Conservation (phyloP, 2,329 filamentous ascomycete species). For the Mycogone perniciosa region DNA sequence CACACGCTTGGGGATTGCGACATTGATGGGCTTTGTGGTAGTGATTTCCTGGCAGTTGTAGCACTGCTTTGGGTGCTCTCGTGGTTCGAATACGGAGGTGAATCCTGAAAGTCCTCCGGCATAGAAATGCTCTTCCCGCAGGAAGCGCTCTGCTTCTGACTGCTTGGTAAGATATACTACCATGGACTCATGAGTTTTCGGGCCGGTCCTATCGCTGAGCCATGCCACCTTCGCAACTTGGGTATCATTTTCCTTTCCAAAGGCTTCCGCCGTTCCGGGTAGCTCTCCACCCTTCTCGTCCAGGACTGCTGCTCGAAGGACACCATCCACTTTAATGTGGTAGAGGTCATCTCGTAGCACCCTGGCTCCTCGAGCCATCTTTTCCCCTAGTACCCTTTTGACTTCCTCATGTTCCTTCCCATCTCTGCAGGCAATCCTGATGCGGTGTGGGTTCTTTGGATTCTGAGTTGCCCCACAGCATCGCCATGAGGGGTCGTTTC, state of each 20-base stretch:
- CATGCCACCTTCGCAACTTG: constrained; percentile 19
- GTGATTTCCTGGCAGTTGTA: constrained; percentile 25
- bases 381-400: no score
- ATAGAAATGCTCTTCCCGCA: constrained; percentile 19
- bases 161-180: constrained; percentile 18
- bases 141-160: constrained; percentile 15
- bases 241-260: constrained; percentile 20
- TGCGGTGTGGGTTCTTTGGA: not conserved
- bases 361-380: no score
- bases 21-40: constrained; percentile 23
- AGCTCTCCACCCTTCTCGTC: constrained; percentile 16
- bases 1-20: constrained; percentile 18
- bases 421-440: not conserved
- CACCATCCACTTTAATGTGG: constrained; percentile 21
- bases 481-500: not conserved
- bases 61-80: constrained; percentile 20
- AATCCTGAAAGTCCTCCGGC: constrained; percentile 17
- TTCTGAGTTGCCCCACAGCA: not conserved
- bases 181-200: constrained; percentile 23
- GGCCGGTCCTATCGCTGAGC: constrained; percentile 20
- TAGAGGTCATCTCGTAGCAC: constrained; percentile 18
- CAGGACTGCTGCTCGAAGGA: constrained; percentile 17
- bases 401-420: not conserved
- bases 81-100: constrained; percentile 17
- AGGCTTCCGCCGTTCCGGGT: constrained; percentile 12